Evolutionary conservation across 306 rosid genomes (phyloP).

Genomic region (Sphenostylis stenocarpa): DNA sequence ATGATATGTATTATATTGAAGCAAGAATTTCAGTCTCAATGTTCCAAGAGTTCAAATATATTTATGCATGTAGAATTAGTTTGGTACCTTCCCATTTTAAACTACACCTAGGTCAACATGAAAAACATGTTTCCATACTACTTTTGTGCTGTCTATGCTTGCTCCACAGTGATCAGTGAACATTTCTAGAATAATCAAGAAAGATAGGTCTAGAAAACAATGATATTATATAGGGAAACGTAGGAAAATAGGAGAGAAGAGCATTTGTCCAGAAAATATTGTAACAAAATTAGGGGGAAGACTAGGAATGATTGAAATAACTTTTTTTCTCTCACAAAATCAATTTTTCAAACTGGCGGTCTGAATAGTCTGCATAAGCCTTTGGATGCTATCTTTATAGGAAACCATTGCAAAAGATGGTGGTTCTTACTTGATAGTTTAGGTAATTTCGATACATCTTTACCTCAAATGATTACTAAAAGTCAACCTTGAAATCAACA

Average conservation of each 20-base stretch:
- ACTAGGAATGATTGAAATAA: not conserved
- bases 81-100: not conserved
- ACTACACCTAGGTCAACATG: not conserved
- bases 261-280: not conserved
- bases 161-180: not conserved
- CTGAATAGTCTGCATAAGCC: not conserved
- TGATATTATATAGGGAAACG: not conserved
- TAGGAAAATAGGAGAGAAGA: not conserved
- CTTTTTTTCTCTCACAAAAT: not conserved
- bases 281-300: too few species aligned
- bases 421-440: slow-evolving; percentile 3
- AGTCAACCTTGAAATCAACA: not conserved
- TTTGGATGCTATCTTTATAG: not conserved
- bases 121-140: slow-evolving; percentile 5
- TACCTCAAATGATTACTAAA: not conserved
- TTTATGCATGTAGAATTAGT: not conserved
- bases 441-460: not conserved
- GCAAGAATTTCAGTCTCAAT: not conserved
- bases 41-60: slow-evolving; percentile 8
- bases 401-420: not conserved
- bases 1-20: slow-evolving; percentile 17
- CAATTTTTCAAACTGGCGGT: not conserved
- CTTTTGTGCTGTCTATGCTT: not conserved
- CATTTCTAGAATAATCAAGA: not conserved
- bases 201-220: not conserved